These are phyloP conservation scores for Rickenella mellea DNA, from an alignment of 768 basidiomycete species.

Conservation along the genomic window DNA sequence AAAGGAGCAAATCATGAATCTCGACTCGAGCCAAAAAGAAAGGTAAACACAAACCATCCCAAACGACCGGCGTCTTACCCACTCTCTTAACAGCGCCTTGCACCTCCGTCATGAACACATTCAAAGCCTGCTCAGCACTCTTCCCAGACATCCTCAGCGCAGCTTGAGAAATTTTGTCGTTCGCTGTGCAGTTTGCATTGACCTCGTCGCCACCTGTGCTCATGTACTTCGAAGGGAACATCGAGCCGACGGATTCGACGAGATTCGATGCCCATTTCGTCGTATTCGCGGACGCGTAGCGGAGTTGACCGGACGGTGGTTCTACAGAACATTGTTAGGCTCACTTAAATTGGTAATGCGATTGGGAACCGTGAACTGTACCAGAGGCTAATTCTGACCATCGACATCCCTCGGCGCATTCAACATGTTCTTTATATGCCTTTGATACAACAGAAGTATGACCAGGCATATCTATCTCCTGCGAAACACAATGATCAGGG, in stretches of 20 bases:
- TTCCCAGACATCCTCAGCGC: slow-evolving; percentile 38
- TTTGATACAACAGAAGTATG: slow-evolving; percentile 34
- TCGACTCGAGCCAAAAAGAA: too few relatives aligned
- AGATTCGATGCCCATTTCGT: slow-evolving; percentile 24
- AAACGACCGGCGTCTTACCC: slow-evolving; percentile 74
- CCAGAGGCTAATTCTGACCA: slow-evolving; percentile 29
- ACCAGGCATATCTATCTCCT: slow-evolving; percentile 47
- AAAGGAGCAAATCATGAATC: too few relatives aligned
- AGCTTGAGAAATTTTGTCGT: slow-evolving; percentile 53
- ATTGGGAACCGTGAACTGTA: slow-evolving; percentile 1
- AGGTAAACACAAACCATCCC: slow-evolving; percentile 67
- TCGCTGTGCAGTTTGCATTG: slow-evolving; percentile 53
- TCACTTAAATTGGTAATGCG: too few relatives aligned
- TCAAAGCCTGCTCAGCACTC: slow-evolving; percentile 57
- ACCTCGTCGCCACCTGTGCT: slow-evolving; percentile 80
- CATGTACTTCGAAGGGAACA: slow-evolving; percentile 52
- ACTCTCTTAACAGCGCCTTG: slow-evolving; percentile 43
- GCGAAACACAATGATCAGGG: not conserved
- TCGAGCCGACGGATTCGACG: slow-evolving; percentile 21
- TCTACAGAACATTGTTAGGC: too few relatives aligned
- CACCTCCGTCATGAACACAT: slow-evolving; percentile 48
- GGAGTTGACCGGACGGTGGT: slow-evolving; percentile 42
- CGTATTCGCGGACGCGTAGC: slow-evolving; percentile 24
- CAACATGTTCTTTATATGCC: slow-evolving; percentile 35
- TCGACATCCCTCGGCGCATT: slow-evolving; percentile 25